Conservation (phyloP, 805 yeast genomes). For the Candida argentea region DNA sequence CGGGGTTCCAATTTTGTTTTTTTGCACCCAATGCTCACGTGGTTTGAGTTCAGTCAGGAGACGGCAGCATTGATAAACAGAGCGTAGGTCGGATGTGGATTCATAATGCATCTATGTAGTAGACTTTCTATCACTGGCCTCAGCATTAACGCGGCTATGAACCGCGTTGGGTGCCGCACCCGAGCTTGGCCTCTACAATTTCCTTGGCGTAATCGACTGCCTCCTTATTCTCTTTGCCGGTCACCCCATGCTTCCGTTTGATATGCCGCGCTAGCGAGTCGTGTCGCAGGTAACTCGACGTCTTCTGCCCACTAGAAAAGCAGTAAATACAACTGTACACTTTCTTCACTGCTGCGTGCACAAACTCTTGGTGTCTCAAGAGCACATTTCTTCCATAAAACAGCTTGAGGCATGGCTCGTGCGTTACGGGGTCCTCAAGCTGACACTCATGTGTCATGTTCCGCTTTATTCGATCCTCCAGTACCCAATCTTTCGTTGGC, state of each 20-base stretch:
- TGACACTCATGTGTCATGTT: conserved; percentile 33
- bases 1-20: no score
- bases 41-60: no score
- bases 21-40: no score
- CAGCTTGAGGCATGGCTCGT: conserved; percentile 25
- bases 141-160: no score
- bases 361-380: conserved; percentile 35
- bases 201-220: conserved; percentile 36
- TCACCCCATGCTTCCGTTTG: conserved; percentile 32
- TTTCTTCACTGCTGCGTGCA: conserved; percentile 34
- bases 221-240: conserved; percentile 33
- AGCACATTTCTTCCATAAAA: conserved; percentile 36
- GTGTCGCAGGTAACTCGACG: conserved; percentile 34
- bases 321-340: conserved; percentile 33
- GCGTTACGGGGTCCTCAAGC: conserved; percentile 22
- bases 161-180: no score
- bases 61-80: no score
- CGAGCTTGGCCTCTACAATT: conserved; percentile 29
- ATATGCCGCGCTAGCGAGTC: conserved; percentile 36
- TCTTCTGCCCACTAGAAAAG: conserved; percentile 20
- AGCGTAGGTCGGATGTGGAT: no score
- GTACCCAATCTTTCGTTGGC: no score
- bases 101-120: no score
- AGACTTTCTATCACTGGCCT: no score
- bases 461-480: no score